A percentile compares a stretch with the other conserved stretches of the same genome.
Conservation (phyloP, 768 basidiomycete species). For the Kwoniella heveanensis region DNA sequence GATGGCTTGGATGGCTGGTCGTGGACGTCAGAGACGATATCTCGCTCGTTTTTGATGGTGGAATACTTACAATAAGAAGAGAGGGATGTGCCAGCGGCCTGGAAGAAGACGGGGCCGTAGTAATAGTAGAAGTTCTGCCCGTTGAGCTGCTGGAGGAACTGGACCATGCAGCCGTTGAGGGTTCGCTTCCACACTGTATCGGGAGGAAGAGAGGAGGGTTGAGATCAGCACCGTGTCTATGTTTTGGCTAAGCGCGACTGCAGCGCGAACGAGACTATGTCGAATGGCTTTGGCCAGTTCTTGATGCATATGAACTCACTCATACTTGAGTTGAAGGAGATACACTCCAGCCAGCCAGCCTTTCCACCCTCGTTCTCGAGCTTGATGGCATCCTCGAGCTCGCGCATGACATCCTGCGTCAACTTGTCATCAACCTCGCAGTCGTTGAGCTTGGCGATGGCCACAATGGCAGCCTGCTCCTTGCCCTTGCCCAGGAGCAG, state of each 20-base stretch:
- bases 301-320: conserved; percentile 5
- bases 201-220: not conserved
- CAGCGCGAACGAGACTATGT: too few relatives aligned
- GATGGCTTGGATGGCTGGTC: conserved; percentile 54
- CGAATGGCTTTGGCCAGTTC: too few relatives aligned
- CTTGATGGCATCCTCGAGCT: conserved; percentile 67
- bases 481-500: conserved; percentile 44
- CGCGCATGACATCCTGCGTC: conserved; percentile 66
- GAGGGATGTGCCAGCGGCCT: conserved; percentile 71
- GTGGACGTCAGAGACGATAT: conserved; percentile 65
- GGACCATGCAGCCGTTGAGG: conserved; percentile 55
- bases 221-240: not conserved
- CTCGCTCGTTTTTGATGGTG: not conserved
- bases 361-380: conserved; percentile 79
- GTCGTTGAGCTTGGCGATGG: conserved; percentile 64
- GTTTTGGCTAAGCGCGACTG: not conserved
- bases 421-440: conserved; percentile 64
- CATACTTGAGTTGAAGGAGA: conserved; percentile 59
- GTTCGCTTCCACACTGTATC: conserved; percentile 69
- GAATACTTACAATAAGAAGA: conserved; percentile 60
- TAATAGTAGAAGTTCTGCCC: conserved; percentile 77
- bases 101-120: conserved; percentile 71
- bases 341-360: conserved; percentile 77
- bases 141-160: conserved; percentile 75
- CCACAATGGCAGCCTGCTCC: conserved; percentile 63